A percentile compares a stretch with the other conserved stretches of the same genome.
These are phyloP conservation scores for Suhomyces ambrosiae DNA, from an alignment of 1,139 yeast species.

Conservation along the genomic window DNA sequence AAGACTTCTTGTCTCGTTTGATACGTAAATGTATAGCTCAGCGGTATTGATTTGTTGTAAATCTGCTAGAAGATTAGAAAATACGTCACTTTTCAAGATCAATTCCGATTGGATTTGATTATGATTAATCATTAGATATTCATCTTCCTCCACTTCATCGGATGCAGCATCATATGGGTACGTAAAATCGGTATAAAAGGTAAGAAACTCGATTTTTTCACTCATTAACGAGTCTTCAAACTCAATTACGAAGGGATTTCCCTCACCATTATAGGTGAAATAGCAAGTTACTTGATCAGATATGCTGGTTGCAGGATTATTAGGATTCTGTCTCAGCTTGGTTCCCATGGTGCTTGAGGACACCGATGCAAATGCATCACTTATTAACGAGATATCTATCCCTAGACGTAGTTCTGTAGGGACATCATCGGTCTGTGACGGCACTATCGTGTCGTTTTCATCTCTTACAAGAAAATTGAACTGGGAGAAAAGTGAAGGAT, in stretches of 20 bases:
- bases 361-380: conserved; percentile 39
- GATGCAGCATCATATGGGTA: conserved; percentile 36
- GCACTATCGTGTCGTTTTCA: conserved; percentile 10
- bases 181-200: conserved; percentile 49
- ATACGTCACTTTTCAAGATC: conserved; percentile 64
- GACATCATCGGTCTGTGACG: conserved; percentile 11
- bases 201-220: conserved; percentile 71
- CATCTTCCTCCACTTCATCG: conserved; percentile 30
- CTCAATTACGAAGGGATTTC: conserved; percentile 65
- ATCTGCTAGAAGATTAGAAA: conserved; percentile 67
- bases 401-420: conserved; percentile 35
- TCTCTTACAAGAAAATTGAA: conserved; percentile 26
- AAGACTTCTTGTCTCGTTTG: conserved; percentile 23
- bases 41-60: conserved; percentile 64
- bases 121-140: conserved; percentile 44
- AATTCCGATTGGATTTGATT: conserved; percentile 59
- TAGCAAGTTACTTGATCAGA: conserved; percentile 33
- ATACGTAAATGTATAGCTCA: conserved; percentile 54
- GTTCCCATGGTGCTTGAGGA: conserved; percentile 17
- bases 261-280: conserved; percentile 52
- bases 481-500: conserved; percentile 38
- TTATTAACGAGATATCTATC: conserved; percentile 38
- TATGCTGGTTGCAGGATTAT: conserved; percentile 13
- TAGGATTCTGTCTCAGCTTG: conserved; percentile 10
- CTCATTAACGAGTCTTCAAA: conserved; percentile 72